Evolutionary conservation across 352 stramenopile species (phyloP), one percentile per base, ranked within the genome.

Genomic region (Pythium coloratum): DNA sequence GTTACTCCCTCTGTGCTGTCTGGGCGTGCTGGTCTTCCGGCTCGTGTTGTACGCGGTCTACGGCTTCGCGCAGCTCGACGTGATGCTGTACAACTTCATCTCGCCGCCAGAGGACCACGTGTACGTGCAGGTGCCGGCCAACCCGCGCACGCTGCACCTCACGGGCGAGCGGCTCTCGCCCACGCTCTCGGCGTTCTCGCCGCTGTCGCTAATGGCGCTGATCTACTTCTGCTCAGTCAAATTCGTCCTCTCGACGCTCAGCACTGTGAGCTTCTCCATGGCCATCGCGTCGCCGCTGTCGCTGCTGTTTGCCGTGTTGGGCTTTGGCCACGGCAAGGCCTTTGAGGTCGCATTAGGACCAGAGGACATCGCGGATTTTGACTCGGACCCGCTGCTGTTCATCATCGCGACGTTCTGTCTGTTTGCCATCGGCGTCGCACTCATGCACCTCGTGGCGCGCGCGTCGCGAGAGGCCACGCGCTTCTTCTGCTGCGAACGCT

Each of bases 221-320:
- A 72, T 90, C 47, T 92, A 92, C 64, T 90, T 88, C 58, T 62
- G 81, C 57, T 68, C 76, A 8, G 62, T 89, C 63, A 92, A 92
- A 65, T 76, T 84, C 33, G 59, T 69, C 54, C 64, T 92, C 30
- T 76, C 75, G 18, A 47, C 69, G 20, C 66, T 88, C 32, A 88
- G 80, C 44, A 58, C 67, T 0, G 6, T 80, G 9, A 66, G 74
- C 18, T 58, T 81, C 20, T 59, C 64, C 32, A 49, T 85, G 59
- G 67, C 80, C 12, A 54, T 86, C 26, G 59, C 64, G 0, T 72
- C 71, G 34, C 63, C 70, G 2, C 55, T 75, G 49, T 76, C 71
- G 20, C 62, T 87, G 5, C 33, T 82, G 12, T 64, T 59, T 6
- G 67, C 73, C 20, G 16, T 80, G 46, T 24, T 75, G 10, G 64